phyloP scores from a whole-genome alignment of 2,329 filamentous ascomycete species.

The Emericellopsis atlantica region DNA sequence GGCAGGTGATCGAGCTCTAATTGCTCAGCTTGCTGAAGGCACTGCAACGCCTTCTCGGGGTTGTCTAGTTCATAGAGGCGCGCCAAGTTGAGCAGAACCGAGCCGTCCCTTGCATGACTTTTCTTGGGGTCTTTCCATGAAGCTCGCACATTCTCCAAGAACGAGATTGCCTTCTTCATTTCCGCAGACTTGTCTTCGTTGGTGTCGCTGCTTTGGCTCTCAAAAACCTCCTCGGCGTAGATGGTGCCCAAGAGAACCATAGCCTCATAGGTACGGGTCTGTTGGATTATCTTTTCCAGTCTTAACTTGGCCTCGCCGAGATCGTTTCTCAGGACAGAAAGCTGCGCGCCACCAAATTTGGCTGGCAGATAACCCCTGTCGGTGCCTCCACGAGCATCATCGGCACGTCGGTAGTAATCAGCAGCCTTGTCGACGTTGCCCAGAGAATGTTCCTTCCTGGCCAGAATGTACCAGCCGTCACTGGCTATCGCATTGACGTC shows the following conservation, averaged over 20 bases:
- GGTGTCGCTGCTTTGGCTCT: conserved; percentile 53
- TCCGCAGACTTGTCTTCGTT: conserved; percentile 84
- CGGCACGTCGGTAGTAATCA: conserved; percentile 81
- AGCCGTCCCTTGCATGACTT: conserved; percentile 66
- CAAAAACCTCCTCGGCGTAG: conserved; percentile 89
- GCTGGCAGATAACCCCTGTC: conserved; percentile 86
- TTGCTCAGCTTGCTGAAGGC: conserved; percentile 82
- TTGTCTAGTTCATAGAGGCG: conserved; percentile 77
- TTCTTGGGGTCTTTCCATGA: conserved; percentile 92
- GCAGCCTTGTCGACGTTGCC: conserved; percentile 63
- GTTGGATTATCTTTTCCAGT: conserved; percentile 86
- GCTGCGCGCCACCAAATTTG: conserved; percentile 86
- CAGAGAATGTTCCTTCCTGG: conserved; percentile 78
- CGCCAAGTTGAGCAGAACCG: conserved; percentile 83
- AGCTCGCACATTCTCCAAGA: conserved; percentile 72
- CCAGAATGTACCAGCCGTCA: conserved; percentile 93
- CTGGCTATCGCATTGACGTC: conserved; percentile 95
- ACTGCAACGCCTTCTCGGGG: conserved; percentile 85
- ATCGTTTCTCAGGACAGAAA: conserved; percentile 74
- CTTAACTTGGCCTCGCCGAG: conserved; percentile 85
- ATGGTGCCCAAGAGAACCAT: conserved; percentile 86
- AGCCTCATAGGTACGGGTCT: conserved; percentile 71
- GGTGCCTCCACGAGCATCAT: conserved; percentile 82
- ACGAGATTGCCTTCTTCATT: conserved; percentile 71
- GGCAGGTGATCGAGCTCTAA: conserved; percentile 72